Conservation (phyloP, 129 eudicot genomes). For the Ambrosia trifida region DNA sequence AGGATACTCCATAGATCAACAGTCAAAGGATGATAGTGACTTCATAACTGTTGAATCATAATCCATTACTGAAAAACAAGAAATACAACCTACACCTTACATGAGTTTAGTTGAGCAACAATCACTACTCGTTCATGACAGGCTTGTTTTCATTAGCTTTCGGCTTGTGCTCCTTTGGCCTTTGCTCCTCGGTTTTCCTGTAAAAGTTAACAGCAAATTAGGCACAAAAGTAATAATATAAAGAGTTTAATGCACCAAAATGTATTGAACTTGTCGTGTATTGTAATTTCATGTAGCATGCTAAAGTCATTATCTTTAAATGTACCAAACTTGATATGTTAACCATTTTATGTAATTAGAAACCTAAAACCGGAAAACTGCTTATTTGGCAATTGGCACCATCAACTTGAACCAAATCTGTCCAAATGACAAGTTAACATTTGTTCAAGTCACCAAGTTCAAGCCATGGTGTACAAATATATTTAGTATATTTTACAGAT, state of each 20-base stretch:
- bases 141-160: conserved; percentile 93
- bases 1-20: background rate
- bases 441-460: background rate
- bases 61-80: background rate
- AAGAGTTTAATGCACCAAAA: background rate
- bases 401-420: background rate
- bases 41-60: conserved; percentile 13
- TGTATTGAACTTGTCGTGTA: background rate
- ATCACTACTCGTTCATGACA: conserved; percentile 65
- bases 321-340: background rate
- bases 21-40: conserved; percentile 7
- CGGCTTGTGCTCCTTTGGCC: conserved; percentile 80
- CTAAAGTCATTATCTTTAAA: background rate
- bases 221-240: background rate
- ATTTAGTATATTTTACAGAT: background rate
- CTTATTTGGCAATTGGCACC: background rate
- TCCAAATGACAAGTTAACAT: background rate
- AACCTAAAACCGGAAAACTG: background rate
- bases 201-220: conserved; percentile 12
- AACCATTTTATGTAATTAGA: background rate
- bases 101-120: conserved; percentile 7
- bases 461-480: background rate
- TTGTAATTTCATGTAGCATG: background rate
- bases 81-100: conserved; percentile 14
- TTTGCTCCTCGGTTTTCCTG: conserved; percentile 77